These are phyloP conservation scores for Phytophthora citricola DNA, from an alignment of 352 stramenopile genomes.

Conservation along the genomic window DNA sequence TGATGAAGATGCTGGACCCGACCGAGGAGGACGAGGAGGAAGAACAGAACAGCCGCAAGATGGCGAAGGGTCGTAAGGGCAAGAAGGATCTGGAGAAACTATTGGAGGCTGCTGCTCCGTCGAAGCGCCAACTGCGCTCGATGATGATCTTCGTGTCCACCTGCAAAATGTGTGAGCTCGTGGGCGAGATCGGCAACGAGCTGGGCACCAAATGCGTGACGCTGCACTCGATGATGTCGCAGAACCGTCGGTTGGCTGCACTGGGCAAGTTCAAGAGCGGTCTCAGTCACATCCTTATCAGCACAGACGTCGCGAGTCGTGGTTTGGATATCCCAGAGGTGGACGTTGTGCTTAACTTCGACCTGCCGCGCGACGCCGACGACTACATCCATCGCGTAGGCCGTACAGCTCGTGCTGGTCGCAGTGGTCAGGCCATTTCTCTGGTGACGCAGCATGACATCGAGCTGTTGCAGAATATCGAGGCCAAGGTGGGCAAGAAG, in stretches of 20 bases:
- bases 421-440: conserved; percentile 92
- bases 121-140: conserved; percentile 57
- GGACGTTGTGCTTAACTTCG: conserved; percentile 98
- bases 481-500: conserved; percentile 90
- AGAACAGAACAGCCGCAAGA: conserved; percentile 42
- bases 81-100: conserved; percentile 38
- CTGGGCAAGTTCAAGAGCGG: conserved; percentile 98
- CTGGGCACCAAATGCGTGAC: conserved; percentile 94
- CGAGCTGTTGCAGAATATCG: conserved; percentile 95
- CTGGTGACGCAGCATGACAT: conserved; percentile 96
- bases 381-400: conserved; percentile 99
- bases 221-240: conserved; percentile 96
- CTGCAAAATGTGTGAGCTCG: conserved; percentile 94
- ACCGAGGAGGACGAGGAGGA: conserved; percentile 72
- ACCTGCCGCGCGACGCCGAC: conserved; percentile 94
- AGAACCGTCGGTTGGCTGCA: conserved; percentile 93
- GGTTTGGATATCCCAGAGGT: conserved; percentile 97
- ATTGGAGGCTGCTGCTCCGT: conserved; percentile 21
- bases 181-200: conserved; percentile 95
- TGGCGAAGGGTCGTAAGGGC: conserved; percentile 39
- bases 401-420: conserved; percentile 93
- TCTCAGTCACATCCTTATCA: conserved; percentile 93
- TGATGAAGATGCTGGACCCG: conserved; percentile 75
- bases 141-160: conserved; percentile 98
- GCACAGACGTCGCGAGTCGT: conserved; percentile 97